A percentile compares a stretch with the other conserved stretches of the same genome.
Conservation (phyloP, 495 filamentous ascomycete genomes). For the Penicillium psychrofluorescens region DNA sequence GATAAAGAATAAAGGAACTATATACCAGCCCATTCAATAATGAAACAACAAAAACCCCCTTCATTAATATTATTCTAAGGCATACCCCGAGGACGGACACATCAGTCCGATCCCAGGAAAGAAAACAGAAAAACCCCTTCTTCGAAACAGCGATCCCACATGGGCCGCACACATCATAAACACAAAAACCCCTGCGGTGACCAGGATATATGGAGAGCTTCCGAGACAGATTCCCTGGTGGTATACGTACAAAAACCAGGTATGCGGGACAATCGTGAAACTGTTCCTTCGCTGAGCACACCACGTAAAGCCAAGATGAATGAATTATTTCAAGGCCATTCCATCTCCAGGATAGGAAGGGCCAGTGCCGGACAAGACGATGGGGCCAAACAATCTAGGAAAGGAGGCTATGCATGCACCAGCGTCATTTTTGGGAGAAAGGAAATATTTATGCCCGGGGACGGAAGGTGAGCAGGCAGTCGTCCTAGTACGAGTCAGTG, state of each 20-base stretch:
- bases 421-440: slow-evolving; percentile 13
- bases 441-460: slow-evolving; percentile 25
- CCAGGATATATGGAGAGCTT: slow-evolving; percentile 4
- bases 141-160: slow-evolving; percentile 3
- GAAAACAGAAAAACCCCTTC: slow-evolving; percentile 6
- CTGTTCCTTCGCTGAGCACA: slow-evolving; percentile 2
- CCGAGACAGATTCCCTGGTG: not conserved
- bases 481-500: slow-evolving; percentile 28
- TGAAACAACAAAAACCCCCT: slow-evolving; percentile 1
- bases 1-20: too few relatives aligned
- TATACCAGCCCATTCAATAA: not conserved
- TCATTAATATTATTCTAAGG: slow-evolving; percentile 27
- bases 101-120: slow-evolving; percentile 1
- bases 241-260: not conserved
- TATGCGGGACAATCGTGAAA: not conserved
- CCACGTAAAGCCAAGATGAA: slow-evolving; percentile 8
- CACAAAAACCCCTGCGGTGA: not conserved
- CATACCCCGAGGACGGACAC: slow-evolving; percentile 6
- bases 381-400: slow-evolving; percentile 5
- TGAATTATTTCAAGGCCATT: slow-evolving; percentile 14
- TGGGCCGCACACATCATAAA: slow-evolving; percentile 7
- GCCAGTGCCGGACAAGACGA: not conserved
- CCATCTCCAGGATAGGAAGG: slow-evolving; percentile 38
- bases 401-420: slow-evolving; percentile 13
- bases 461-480: slow-evolving; percentile 37